Percentiles rank a stretch among this genome's conserved stretches.
These are phyloP conservation scores for Xylaria polymorpha DNA, from an alignment of 2,329 filamentous ascomycete genomes.

Conservation along the genomic window DNA sequence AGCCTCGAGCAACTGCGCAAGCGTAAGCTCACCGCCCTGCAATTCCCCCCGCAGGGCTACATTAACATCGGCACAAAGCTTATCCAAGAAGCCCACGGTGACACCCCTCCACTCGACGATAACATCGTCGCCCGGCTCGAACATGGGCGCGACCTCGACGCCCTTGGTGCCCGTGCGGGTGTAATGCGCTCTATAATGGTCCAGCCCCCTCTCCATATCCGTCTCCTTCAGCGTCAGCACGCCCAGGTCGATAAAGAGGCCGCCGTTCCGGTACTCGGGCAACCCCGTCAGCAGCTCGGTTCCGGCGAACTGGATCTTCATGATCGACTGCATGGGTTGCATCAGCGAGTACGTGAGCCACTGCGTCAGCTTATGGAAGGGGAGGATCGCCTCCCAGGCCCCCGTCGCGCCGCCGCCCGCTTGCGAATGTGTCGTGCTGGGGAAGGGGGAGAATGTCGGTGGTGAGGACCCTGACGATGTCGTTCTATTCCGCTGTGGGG, in stretches of 20 bases:
- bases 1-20: slow-evolving; percentile 93
- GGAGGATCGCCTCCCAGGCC: slow-evolving; percentile 81
- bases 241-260: slow-evolving; percentile 85
- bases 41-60: slow-evolving; percentile 74
- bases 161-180: slow-evolving; percentile 74
- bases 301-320: slow-evolving; percentile 84
- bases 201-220: slow-evolving; percentile 76
- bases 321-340: slow-evolving; percentile 86
- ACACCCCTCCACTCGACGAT: slow-evolving; percentile 83
- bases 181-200: slow-evolving; percentile 76
- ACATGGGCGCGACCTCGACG: slow-evolving; percentile 73
- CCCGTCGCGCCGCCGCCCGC: slow-evolving; percentile 30
- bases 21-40: slow-evolving; percentile 75
- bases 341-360: slow-evolving; percentile 96
- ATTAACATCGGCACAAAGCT: slow-evolving; percentile 72
- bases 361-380: slow-evolving; percentile 94
- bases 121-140: slow-evolving; percentile 78
- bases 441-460: slow-evolving; percentile 65
- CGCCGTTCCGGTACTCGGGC: slow-evolving; percentile 92
- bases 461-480: slow-evolving; percentile 54
- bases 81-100: slow-evolving; percentile 79
- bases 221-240: slow-evolving; percentile 79
- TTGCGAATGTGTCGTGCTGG: slow-evolving; percentile 10
- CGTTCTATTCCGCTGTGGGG: slow-evolving; percentile 22
- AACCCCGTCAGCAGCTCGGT: slow-evolving; percentile 86